Conservation (phyloP, 2,329 filamentous ascomycete genomes). For the Leptodontidium sp. region DNA sequence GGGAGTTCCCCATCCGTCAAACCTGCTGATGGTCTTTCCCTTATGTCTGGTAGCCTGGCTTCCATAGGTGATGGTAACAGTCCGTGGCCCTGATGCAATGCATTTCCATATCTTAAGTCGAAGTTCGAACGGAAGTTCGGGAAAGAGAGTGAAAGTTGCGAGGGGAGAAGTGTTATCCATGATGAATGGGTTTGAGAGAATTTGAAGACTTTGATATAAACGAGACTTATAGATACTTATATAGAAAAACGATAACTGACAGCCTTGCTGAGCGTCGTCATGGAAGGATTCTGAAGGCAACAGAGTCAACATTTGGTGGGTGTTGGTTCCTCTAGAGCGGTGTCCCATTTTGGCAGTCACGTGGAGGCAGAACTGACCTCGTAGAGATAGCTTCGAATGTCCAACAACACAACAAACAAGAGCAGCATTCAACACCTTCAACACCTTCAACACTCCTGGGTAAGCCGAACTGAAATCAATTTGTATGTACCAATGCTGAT, state of each 20-base stretch:
- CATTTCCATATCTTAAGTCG: constrained; percentile 41
- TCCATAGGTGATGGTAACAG: constrained; percentile 25
- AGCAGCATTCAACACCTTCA: background rate
- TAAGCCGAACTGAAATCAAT: background rate
- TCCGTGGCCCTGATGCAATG: constrained; percentile 28
- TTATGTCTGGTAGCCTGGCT: constrained; percentile 10
- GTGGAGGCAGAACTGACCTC: background rate
- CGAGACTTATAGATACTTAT: background rate
- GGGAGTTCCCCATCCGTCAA: constrained; percentile 25
- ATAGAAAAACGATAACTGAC: background rate
- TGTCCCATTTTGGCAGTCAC: background rate
- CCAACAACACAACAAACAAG: background rate
- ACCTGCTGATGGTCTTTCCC: constrained; percentile 14
- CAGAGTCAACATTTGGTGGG: background rate
- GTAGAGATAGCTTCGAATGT: background rate
- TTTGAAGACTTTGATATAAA: background rate
- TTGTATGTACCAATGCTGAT: background rate
- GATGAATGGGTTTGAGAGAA: background rate
- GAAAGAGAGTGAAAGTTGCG: constrained; percentile 36
- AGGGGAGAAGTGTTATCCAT: background rate
- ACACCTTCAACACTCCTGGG: background rate
- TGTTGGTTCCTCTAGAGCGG: background rate
- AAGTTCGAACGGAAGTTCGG: constrained; percentile 37
- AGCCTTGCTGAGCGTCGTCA: constrained; percentile 20
- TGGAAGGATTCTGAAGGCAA: constrained; percentile 17